Evolutionary conservation across 768 basidiomycete species (phyloP).

Genomic region (Rhizopogon vesiculosus): DNA sequence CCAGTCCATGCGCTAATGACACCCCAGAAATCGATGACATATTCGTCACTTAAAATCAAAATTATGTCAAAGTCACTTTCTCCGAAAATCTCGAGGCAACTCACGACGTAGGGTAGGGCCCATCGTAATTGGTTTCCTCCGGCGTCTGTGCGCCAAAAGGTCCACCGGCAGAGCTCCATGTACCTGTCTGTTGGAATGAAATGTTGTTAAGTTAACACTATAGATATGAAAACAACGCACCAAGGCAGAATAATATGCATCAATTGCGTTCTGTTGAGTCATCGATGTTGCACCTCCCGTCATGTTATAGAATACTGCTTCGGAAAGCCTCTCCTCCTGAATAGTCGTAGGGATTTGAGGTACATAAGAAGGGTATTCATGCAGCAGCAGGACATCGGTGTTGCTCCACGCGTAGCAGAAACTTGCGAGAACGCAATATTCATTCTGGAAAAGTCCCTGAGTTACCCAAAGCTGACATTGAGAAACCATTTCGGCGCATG

Average conservation of each 20-base stretch:
- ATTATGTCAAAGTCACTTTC: not conserved
- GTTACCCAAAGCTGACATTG: conserved; percentile 18
- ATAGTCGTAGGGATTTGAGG: conserved; percentile 6
- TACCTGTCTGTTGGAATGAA: conserved; percentile 10
- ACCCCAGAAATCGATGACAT: conserved; percentile 18
- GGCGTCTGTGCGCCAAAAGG: conserved; percentile 1
- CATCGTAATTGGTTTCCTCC: conserved; percentile 7
- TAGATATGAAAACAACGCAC: conserved; percentile 3
- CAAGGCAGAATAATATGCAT: conserved; percentile 16
- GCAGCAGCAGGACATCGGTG: conserved; percentile 14
- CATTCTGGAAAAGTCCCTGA: conserved; percentile 20
- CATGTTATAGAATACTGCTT: conserved; percentile 15
- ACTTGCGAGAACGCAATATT: conserved; percentile 17
- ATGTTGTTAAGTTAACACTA: not conserved
- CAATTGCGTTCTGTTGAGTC: conserved; percentile 16
- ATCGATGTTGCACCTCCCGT: conserved; percentile 12
- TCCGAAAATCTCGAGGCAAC: not conserved
- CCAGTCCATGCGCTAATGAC: conserved; percentile 21
- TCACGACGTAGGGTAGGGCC: conserved; percentile 19
- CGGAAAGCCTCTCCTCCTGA: conserved; percentile 11
- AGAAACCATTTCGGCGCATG: conserved; percentile 10
- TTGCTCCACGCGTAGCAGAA: conserved; percentile 19
- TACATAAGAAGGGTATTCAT: conserved; percentile 9
- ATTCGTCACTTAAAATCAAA: conserved; percentile 8
- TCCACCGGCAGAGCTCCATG: conserved; percentile 7